phyloP scores from a whole-genome alignment of 1,284 basidiomycete genomes.

The Austroboletus novae-zelandiae region DNA sequence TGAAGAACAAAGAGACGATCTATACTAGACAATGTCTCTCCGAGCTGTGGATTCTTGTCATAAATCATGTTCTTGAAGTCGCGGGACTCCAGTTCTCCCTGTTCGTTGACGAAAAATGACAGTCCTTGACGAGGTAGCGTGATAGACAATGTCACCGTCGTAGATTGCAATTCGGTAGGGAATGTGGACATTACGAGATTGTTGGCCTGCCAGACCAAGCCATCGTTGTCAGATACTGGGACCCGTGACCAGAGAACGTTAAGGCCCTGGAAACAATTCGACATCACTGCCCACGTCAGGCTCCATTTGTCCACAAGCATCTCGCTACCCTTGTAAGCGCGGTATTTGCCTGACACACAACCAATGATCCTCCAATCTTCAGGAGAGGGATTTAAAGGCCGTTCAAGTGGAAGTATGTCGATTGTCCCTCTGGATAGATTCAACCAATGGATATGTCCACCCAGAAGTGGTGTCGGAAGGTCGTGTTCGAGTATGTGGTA shows the following conservation, averaged over 20 bases:
- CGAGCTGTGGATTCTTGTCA: constrained; percentile 14
- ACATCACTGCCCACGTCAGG: constrained; percentile 28
- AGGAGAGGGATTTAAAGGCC: constrained; percentile 14
- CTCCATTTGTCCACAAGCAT: constrained; percentile 30
- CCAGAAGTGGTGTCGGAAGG: constrained; percentile 34
- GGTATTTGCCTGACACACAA: constrained; percentile 1
- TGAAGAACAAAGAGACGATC: too few species aligned
- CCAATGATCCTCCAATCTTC: constrained; percentile 8
- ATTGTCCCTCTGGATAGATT: constrained; percentile 24
- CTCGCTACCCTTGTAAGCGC: constrained; percentile 9
- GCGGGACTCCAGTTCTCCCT: constrained; percentile 23
- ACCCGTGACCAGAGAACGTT: neutral
- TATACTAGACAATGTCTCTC: neutral
- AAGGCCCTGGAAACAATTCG: constrained; percentile 13
- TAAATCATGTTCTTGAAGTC: constrained; percentile 14
- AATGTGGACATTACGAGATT: neutral
- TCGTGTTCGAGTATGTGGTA: constrained; percentile 17
- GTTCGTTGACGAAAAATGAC: constrained; percentile 26
- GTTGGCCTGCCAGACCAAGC: too few species aligned
- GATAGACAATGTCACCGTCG: too few species aligned
- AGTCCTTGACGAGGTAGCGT: neutral
- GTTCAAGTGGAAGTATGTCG: constrained; percentile 34
- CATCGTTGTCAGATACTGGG: too few species aligned
- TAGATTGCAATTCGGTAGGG: neutral
- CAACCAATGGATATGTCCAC: constrained; percentile 38